Percentiles rank a stretch among this genome's conserved stretches.
Evolutionary conservation across 129 eudicot species (phyloP).

Genomic region (Flaveria trinervia): DNA sequence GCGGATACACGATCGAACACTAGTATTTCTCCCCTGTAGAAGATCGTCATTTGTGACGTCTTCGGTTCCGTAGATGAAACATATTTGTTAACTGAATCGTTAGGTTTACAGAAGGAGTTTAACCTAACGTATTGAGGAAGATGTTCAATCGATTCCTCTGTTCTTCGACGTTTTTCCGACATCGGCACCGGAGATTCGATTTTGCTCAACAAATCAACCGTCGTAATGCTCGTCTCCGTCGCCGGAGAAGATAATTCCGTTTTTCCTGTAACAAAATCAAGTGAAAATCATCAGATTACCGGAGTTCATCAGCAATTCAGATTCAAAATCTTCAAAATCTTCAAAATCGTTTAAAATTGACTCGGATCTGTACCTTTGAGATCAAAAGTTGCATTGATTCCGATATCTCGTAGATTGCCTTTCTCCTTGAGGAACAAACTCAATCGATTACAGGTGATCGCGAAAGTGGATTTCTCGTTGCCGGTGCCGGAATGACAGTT

Average conservation of each 20-base stretch:
- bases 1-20: constrained; percentile 57
- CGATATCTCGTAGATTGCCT: constrained; percentile 44
- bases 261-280: constrained; percentile 31
- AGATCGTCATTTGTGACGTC: constrained; percentile 55
- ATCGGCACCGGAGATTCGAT: constrained; percentile 18
- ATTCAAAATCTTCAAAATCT: not conserved
- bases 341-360: not conserved
- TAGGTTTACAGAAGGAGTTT: constrained; percentile 3
- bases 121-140: constrained; percentile 31
- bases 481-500: constrained; percentile 16
- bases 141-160: constrained; percentile 2
- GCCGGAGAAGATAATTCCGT: constrained; percentile 14
- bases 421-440: constrained; percentile 56
- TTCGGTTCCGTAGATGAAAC: constrained; percentile 19
- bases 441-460: constrained; percentile 47
- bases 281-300: not conserved
- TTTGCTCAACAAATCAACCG: constrained; percentile 35
- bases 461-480: constrained; percentile 41
- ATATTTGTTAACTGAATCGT: constrained; percentile 19
- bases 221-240: not conserved
- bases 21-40: constrained; percentile 61
- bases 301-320: not conserved
- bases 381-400: constrained; percentile 36
- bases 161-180: not conserved
- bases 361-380: constrained; percentile 26